A percentile compares a stretch with the other conserved stretches of the same genome.
phyloP scores from a whole-genome alignment of 768 basidiomycete species.

The Psilocybe tampanensis region DNA sequence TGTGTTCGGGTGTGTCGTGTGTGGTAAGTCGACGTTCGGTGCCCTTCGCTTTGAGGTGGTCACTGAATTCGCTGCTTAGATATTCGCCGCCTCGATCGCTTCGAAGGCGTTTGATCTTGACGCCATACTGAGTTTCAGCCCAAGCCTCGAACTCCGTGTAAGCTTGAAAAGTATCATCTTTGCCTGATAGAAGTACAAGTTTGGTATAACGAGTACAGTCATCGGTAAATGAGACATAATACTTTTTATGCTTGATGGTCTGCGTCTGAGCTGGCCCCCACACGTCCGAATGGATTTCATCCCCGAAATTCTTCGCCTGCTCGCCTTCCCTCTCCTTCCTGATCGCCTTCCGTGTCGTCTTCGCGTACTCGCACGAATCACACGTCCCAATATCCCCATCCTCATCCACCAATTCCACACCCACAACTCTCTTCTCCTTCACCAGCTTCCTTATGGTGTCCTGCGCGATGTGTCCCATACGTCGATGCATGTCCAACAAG shows the following conservation, averaged over 20 bases:
- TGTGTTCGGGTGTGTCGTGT: slow-evolving; percentile 29
- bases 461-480: slow-evolving; percentile 28
- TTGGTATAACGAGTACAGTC: slow-evolving; percentile 28
- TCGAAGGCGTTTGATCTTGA: slow-evolving; percentile 27
- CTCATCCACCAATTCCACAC: slow-evolving; percentile 25
- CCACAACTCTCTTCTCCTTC: slow-evolving; percentile 25
- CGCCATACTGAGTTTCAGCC: slow-evolving; percentile 25
- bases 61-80: slow-evolving; percentile 7
- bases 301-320: slow-evolving; percentile 27
- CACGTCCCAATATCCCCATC: slow-evolving; percentile 23
- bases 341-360: slow-evolving; percentile 28
- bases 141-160: slow-evolving; percentile 27
- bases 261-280: slow-evolving; percentile 36
- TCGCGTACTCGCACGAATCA: slow-evolving; percentile 31
- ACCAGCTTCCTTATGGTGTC: slow-evolving; percentile 25
- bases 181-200: slow-evolving; percentile 26
- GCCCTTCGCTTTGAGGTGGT: slow-evolving; percentile 6
- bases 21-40: slow-evolving; percentile 1
- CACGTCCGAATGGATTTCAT: slow-evolving; percentile 35
- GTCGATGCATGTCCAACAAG: slow-evolving; percentile 25
- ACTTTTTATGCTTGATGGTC: slow-evolving; percentile 22
- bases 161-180: slow-evolving; percentile 27
- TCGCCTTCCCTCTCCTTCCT: slow-evolving; percentile 23
- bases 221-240: slow-evolving; percentile 38
- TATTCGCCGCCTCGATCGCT: slow-evolving; percentile 17